These are phyloP conservation scores for Closterium sp. DNA, from an alignment of 139 green algal species.

Conservation along the genomic window DNA sequence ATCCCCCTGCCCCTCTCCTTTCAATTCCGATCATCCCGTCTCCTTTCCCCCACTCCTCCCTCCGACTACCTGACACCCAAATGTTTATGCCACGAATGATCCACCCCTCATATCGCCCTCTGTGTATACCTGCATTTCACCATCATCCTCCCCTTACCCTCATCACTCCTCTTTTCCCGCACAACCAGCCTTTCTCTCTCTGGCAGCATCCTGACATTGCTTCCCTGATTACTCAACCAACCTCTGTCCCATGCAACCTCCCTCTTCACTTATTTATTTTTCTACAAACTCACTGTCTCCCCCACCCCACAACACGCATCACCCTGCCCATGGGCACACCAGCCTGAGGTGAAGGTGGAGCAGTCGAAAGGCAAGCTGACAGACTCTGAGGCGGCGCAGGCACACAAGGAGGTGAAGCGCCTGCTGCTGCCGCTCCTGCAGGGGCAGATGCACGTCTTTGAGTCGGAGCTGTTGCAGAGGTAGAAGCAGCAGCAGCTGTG, in stretches of 20 bases:
- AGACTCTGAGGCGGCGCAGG: background rate
- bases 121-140: background rate
- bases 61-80: background rate
- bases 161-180: too few relatives aligned
- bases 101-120: background rate
- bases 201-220: too few relatives aligned
- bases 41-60: background rate
- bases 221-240: too few relatives aligned
- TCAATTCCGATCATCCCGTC: background rate
- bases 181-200: too few relatives aligned
- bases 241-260: too few relatives aligned
- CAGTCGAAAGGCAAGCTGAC: background rate
- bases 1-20: background rate
- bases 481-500: background rate
- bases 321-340: background rate
- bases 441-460: background rate
- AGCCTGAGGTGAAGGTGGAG: background rate
- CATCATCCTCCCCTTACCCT: background rate
- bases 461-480: background rate
- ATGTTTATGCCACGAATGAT: background rate
- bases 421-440: background rate
- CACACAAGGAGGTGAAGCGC: background rate
- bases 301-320: background rate
- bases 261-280: too few relatives aligned
- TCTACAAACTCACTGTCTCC: background rate